Conservation (phyloP, 257 asterid genomes). For the Solanum tarijense region DNA sequence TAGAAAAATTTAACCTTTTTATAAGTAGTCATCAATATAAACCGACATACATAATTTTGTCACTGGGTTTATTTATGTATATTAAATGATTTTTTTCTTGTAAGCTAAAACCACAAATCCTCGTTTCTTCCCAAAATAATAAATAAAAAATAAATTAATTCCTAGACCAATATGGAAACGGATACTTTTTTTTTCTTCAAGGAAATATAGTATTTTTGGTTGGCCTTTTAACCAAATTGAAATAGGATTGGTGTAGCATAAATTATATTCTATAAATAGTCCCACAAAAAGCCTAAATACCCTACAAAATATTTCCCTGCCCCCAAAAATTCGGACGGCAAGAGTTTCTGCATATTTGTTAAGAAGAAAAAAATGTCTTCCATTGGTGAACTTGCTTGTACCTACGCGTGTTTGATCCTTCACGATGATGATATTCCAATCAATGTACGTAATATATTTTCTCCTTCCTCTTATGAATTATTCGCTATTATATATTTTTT, state of each 20-base stretch:
- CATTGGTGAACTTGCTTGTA: constrained; percentile 4
- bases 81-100: too few species aligned
- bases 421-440: constrained; percentile 9
- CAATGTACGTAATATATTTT: not conserved
- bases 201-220: not conserved
- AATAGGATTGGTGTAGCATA: not conserved
- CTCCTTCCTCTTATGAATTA: not conserved
- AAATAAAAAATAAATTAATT: not conserved
- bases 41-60: not conserved
- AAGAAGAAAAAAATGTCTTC: not conserved
- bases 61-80: too few species aligned
- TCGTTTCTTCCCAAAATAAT: not conserved
- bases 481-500: too few species aligned
- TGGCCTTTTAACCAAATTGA: not conserved
- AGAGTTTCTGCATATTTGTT: not conserved
- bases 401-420: constrained; percentile 8
- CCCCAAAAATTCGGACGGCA: not conserved
- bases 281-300: not conserved
- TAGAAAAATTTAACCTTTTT: too few species aligned
- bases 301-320: not conserved
- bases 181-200: not conserved
- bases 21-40: not conserved
- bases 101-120: not conserved
- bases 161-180: not conserved
- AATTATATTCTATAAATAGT: not conserved